These are phyloP conservation scores for Lactifluus echinatus DNA, from an alignment of 768 basidiomycete genomes.

Conservation along the genomic window DNA sequence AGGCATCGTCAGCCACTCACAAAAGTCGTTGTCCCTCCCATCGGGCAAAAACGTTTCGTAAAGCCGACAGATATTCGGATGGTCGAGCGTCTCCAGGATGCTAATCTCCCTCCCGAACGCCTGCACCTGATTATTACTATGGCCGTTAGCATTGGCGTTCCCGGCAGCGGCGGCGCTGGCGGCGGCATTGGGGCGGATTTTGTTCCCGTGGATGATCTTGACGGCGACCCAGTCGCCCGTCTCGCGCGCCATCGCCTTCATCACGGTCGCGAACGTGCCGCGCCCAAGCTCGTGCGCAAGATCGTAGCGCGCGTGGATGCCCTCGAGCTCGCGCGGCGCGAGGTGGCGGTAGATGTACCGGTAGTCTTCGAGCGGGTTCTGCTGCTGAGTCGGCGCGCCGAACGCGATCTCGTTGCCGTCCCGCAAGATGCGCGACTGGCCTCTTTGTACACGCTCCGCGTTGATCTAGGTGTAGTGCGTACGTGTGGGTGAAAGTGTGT, in stretches of 20 bases:
- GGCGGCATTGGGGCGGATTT: conserved; percentile 28
- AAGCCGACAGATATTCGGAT: conserved; percentile 75
- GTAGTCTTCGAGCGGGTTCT: conserved; percentile 55
- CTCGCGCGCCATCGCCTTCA: conserved; percentile 64
- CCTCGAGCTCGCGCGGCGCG: conserved; percentile 41
- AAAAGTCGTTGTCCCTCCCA: conserved; percentile 45
- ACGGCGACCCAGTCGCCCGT: conserved; percentile 76
- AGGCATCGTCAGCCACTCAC: conserved; percentile 24
- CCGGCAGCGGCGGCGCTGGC: conserved; percentile 10
- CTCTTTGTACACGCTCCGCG: conserved; percentile 51
- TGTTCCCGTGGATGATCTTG: conserved; percentile 67
- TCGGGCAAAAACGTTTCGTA: conserved; percentile 69
- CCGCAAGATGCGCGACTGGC: conserved; percentile 45
- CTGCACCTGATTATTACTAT: conserved; percentile 16
- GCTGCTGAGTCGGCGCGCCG: conserved; percentile 47
- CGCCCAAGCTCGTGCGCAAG: conserved; percentile 67
- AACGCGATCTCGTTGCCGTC: conserved; percentile 87
- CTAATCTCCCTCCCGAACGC: conserved; percentile 64
- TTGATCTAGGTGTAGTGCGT: conserved; percentile 45
- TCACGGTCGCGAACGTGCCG: conserved; percentile 87
- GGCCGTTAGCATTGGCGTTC: not conserved
- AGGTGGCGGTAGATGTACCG: conserved; percentile 68
- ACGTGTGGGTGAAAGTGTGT: not conserved
- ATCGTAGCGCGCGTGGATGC: conserved; percentile 60
- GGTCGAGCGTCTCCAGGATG: conserved; percentile 68